These are phyloP conservation scores for Ilyonectria sp. DNA, from an alignment of 2,329 filamentous ascomycete species.

Conservation along the genomic window DNA sequence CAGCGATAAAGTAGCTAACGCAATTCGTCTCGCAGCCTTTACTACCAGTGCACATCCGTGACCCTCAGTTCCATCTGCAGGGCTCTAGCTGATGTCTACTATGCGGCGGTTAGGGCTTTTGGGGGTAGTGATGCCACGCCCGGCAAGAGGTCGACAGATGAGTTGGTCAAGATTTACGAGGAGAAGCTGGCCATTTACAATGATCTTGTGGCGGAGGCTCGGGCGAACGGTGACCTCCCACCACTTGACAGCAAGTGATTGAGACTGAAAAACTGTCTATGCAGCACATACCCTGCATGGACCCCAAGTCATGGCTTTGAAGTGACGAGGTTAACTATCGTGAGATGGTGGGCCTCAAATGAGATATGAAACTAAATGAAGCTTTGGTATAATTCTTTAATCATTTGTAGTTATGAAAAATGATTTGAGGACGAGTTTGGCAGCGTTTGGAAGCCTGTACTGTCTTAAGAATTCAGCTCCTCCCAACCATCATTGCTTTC, in stretches of 20 bases:
- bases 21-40: slow-evolving; percentile 4
- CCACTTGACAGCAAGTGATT: not conserved
- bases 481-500: slow-evolving; percentile 37
- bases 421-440: not conserved
- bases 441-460: not conserved
- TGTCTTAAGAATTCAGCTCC: not conserved
- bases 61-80: slow-evolving; percentile 27
- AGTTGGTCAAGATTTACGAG: slow-evolving; percentile 50
- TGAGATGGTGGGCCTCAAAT: not conserved
- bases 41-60: slow-evolving; percentile 24
- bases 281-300: too few relatives aligned
- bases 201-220: slow-evolving; percentile 51
- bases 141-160: slow-evolving; percentile 42
- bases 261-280: not conserved
- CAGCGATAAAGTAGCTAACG: not conserved
- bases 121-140: slow-evolving; percentile 51
- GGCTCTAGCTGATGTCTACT: slow-evolving; percentile 56
- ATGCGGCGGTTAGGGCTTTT: slow-evolving; percentile 55
- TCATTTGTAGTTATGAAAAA: not conserved
- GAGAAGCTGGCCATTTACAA: slow-evolving; percentile 53
- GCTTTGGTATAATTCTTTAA: not conserved
- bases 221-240: slow-evolving; percentile 49
- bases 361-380: not conserved
- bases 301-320: not conserved
- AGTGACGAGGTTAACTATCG: not conserved